Evolutionary conservation across 2,329 filamentous ascomycete genomes (phyloP).

Genomic region (Aureobasidium namibiae): DNA sequence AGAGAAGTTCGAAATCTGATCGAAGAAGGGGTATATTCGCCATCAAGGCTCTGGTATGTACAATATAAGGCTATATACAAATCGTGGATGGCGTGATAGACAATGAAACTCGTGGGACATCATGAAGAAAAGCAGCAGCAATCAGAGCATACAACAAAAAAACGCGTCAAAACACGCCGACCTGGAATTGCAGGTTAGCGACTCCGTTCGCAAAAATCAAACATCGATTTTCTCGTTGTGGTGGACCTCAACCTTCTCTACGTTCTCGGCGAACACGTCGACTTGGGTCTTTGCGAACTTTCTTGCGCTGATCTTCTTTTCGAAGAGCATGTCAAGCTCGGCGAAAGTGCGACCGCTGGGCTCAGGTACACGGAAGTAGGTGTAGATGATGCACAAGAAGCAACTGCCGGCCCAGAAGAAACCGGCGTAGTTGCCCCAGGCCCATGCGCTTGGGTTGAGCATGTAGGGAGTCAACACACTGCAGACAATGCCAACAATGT

Average conservation of each 20-base stretch:
- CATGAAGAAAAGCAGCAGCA: conserved; percentile 2
- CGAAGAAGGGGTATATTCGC: neutral
- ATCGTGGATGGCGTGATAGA: conserved; percentile 3
- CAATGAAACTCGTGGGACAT: conserved; percentile 11
- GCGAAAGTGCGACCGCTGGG: conserved; percentile 74
- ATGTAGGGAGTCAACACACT: conserved; percentile 83
- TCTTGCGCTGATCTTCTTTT: conserved; percentile 60
- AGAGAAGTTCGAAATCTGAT: neutral
- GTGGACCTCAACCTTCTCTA: conserved; percentile 18
- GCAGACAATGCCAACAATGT: conserved; percentile 73
- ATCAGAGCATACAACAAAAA: conserved; percentile 1
- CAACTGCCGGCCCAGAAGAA: conserved; percentile 84
- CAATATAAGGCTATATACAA: conserved; percentile 6
- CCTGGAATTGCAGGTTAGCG: conserved; percentile 8
- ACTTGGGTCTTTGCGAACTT: conserved; percentile 57
- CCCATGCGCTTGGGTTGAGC: conserved; percentile 79
- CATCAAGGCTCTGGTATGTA: conserved; percentile 2
- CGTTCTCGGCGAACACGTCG: conserved; percentile 44
- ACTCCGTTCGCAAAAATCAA: conserved; percentile 7
- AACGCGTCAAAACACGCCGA: conserved; percentile 9
- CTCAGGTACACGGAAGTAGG: conserved; percentile 73
- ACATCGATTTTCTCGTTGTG: conserved; percentile 12
- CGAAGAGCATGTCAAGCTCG: conserved; percentile 78
- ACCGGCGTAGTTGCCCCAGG: conserved; percentile 80
- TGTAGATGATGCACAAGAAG: conserved; percentile 73